Evolutionary conservation across 2,329 filamentous ascomycete genomes (phyloP), one percentile per base, ranked within the genome.

Genomic region (Dactylonectria macrodidyma): DNA sequence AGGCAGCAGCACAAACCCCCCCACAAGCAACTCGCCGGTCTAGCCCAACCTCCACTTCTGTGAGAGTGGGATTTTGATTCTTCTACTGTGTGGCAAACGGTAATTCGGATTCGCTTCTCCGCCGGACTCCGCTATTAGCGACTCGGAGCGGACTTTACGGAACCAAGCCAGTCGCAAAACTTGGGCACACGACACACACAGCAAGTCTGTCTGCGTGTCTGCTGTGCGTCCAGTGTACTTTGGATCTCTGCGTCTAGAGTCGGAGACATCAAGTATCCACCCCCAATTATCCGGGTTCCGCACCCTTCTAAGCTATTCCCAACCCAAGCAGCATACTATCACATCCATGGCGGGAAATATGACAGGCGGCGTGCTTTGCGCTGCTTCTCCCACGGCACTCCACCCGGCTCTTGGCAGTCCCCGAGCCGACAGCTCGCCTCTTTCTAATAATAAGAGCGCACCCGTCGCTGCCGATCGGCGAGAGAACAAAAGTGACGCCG

Each of bases 391-490:
- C 65, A 81, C 82, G 63, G 81, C 84, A 71, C 82, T 88, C 80
- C 86, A 88, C 82, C 84, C 85, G 76, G 81, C 80, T 70, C 82
- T 88, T 78, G 83, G 81, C 78, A 81, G 79, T 70, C 74, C 75
- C 68, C 66, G 59, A 67, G 69, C 67, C 52, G 63, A 67, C 66
- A 56, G 62, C 58, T 62, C 64, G 64, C 69, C 68, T 61, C 62
- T 51, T 63, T 61, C 64, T 65, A 67, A 68, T 71, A 73, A 70
- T 71, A 73, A 70, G 51, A 72, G 56, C 62, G 51, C 70, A 56
- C 61, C 68, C 51, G 61, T 68, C 64, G 70, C 60, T 54, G 64
- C 51, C 36, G 48, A 59, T 48, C 60, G 67, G 30, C 48, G 64
- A 38, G 50, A 50, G 33, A 54, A 16, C 33, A 30, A 48, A 10